A percentile compares a stretch with the other conserved stretches of the same genome.
Evolutionary conservation across 2,329 filamentous ascomycete genomes (phyloP).

Genomic region (Saccharata proteae): DNA sequence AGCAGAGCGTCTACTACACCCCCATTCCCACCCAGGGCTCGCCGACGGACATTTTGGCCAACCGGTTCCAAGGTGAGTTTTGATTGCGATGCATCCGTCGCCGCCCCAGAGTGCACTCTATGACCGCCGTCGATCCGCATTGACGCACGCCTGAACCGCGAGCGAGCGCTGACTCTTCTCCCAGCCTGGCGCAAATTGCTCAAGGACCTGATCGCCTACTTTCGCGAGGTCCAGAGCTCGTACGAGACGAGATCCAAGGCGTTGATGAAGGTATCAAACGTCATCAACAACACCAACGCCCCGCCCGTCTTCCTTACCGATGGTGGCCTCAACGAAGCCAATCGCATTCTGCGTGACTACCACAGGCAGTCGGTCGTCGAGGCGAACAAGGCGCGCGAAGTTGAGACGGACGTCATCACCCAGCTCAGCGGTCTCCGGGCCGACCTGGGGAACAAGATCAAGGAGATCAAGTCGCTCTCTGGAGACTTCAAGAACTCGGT

Average conservation of each 20-base stretch:
- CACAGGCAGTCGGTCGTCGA: constrained; percentile 71
- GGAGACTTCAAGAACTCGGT: constrained; percentile 96
- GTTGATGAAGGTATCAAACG: constrained; percentile 68
- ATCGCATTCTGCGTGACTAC: constrained; percentile 67
- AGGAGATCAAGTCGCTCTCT: constrained; percentile 89
- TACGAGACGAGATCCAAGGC: constrained; percentile 81
- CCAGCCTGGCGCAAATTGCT: constrained; percentile 91
- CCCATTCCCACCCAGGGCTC: constrained; percentile 79
- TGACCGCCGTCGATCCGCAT: background rate
- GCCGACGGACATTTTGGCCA: constrained; percentile 77
- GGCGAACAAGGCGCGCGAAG: constrained; percentile 77
- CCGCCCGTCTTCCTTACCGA: constrained; percentile 66
- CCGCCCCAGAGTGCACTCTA: background rate
- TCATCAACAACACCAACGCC: constrained; percentile 66
- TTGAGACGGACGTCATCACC: constrained; percentile 82
- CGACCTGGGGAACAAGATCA: constrained; percentile 91
- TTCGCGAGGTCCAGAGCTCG: constrained; percentile 78
- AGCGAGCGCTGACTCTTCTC: constrained; percentile 13
- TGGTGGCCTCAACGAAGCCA: constrained; percentile 78
- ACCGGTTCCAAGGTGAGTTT: constrained; percentile 70
- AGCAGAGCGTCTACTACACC: constrained; percentile 76
- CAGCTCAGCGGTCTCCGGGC: constrained; percentile 75
- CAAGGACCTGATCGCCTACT: constrained; percentile 89
- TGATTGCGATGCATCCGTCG: background rate
- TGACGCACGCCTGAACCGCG: background rate